Evolutionary conservation across 2,329 filamentous ascomycete species (phyloP), one percentile per base, ranked within the genome.

Genomic region (Pestalotiopsis sp.): DNA sequence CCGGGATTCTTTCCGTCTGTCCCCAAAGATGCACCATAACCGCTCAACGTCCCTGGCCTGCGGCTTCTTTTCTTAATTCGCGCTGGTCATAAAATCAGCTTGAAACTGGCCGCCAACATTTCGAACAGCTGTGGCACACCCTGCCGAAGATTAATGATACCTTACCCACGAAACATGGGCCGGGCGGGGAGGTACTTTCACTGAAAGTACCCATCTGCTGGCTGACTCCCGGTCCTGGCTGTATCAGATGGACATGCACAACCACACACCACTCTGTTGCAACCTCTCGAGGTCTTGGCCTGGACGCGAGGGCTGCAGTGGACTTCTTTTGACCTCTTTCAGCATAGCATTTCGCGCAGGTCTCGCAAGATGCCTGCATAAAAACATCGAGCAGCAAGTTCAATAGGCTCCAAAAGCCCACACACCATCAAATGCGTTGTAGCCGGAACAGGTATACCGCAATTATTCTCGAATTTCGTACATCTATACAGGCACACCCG

Each of bases 1-100:
- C 93, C 94, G 1, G 88, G 86, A 31, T 89, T 92, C 69, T 98
- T 98, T 76, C 96, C 96, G 1, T 92, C 93, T 57, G 94, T 96
- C 1, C 95, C 95, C 2, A 92, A 89, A 68, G 72, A 72, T 63
- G 66, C 74, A 23, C 75, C 76, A 59, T 78, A 66, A 73, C 57
- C 14, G 17, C n/a, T 12, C 23, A 20, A 62, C 9, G 31, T 36
- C 38, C 17, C 14, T n/a, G 11, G 31, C 20, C 7, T 52, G 57
- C 25, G 11, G 36, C 20, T 60, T 60, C 13, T 60, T 27, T 14
- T 38, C 57, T 1, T 60, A 14, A 31, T n/a, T 20, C 20, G 45
- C 45, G 45, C n/a, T 17, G 4, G n/a, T 52, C 45, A 20, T 23
- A 52, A 9, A 23, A 23, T 1, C 45, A 52, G 45, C n/a, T 23